Evolutionary conservation across 2,329 filamentous ascomycete species (phyloP).

Genomic region (Periconia macrospinosa): DNA sequence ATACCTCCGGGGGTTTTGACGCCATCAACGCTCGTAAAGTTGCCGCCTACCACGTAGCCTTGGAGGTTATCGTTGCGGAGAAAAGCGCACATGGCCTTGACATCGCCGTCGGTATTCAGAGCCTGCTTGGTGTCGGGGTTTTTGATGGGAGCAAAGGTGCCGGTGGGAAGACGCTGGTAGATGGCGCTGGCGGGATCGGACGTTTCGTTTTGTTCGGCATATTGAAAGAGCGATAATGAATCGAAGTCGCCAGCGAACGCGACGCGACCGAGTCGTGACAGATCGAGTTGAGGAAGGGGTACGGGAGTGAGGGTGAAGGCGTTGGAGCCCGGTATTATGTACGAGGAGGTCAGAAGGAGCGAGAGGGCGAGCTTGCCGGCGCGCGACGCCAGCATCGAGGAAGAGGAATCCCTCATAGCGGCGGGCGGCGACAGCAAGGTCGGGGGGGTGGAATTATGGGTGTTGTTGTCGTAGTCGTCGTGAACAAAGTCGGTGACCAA

Average conservation of each 20-base stretch:
- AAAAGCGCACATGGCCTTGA: constrained; percentile 86
- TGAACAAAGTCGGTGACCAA: constrained; percentile 5
- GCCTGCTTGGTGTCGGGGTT: constrained; percentile 18
- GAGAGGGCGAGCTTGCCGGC: constrained; percentile 41
- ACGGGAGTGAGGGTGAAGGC: constrained; percentile 60
- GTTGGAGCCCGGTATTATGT: constrained; percentile 15
- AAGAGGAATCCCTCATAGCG: constrained; percentile 41
- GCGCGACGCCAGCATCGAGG: constrained; percentile 42
- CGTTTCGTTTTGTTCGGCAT: constrained; percentile 73
- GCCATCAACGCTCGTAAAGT: constrained; percentile 88
- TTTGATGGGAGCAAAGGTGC: constrained; percentile 73
- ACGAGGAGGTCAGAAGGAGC: constrained; percentile 33
- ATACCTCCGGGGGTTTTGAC: constrained; percentile 74
- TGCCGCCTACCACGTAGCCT: constrained; percentile 86
- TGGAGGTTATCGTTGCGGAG: constrained; percentile 66
- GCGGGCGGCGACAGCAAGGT: constrained; percentile 23
- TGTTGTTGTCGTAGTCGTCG: constrained; percentile 1
- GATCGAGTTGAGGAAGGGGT: constrained; percentile 73
- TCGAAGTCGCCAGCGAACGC: constrained; percentile 88
- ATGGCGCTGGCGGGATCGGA: constrained; percentile 77
- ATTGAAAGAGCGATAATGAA: constrained; percentile 88
- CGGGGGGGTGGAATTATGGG: constrained; percentile 21
- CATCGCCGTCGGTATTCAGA: constrained; percentile 72
- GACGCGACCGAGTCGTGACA: constrained; percentile 76
- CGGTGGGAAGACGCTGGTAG: constrained; percentile 81